Percentiles rank a stretch among this genome's conserved stretches.
Conservation (phyloP, 257 asterid species). For the Plectranthus barbatus region DNA sequence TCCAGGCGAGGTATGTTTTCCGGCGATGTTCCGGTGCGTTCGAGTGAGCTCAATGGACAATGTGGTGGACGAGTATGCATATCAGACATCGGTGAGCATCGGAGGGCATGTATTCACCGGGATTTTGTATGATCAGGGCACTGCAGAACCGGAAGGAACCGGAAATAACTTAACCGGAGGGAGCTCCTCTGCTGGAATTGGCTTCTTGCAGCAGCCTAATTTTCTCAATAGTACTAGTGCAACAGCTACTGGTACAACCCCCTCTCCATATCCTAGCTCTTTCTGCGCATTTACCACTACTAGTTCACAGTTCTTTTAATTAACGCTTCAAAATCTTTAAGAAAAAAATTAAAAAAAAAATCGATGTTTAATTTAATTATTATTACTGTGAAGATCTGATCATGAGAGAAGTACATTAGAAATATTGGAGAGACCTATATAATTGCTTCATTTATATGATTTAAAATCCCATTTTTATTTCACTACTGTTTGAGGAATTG, state of each 20-base stretch:
- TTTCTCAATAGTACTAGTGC: conserved; percentile 18
- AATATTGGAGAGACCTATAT: neutral
- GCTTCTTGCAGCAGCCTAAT: conserved; percentile 26
- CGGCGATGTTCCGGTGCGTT: conserved; percentile 63
- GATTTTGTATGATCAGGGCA: conserved; percentile 70
- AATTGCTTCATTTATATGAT: conserved; percentile 4
- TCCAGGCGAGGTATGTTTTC: conserved; percentile 56
- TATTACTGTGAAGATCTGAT: neutral
- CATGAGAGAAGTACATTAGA: neutral
- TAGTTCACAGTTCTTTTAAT: conserved; percentile 41
- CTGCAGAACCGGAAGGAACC: conserved; percentile 23
- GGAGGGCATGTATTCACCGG: conserved; percentile 73
- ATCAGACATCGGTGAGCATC: conserved; percentile 66
- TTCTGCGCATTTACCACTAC: conserved; percentile 26
- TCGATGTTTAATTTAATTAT: neutral
- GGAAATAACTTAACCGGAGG: conserved; percentile 31
- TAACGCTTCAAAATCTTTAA: conserved; percentile 37
- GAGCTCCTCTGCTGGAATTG: conserved; percentile 27
- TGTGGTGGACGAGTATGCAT: conserved; percentile 64
- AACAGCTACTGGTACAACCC: conserved; percentile 26
- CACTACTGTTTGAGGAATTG: neutral
- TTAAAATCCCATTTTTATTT: neutral
- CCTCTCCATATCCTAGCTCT: conserved; percentile 34
- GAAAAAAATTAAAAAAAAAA: neutral
- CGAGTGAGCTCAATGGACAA: conserved; percentile 66